Percentiles rank a stretch among this genome's conserved stretches.
phyloP scores from a whole-genome alignment of 306 rosid species.

The Sicyos edulis region DNA sequence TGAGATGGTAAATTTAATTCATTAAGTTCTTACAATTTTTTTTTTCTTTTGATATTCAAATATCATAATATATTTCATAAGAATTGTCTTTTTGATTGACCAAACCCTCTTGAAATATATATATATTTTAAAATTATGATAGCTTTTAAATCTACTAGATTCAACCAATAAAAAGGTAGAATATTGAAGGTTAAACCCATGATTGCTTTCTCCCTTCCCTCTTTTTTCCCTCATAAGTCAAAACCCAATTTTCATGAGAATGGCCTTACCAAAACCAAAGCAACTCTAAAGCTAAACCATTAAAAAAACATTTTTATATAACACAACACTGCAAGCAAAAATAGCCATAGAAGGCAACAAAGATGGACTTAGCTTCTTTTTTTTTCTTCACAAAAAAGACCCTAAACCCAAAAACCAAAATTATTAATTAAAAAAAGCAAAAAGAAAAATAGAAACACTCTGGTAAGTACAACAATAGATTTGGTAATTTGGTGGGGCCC shows the following conservation, averaged over 20 bases:
- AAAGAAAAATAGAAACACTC: background rate
- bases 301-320: constrained; percentile 9
- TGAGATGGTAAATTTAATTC: too few species aligned
- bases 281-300: constrained; percentile 6
- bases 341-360: background rate
- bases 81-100: too few species aligned
- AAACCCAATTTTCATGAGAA: constrained; percentile 19
- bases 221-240: background rate
- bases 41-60: too few species aligned
- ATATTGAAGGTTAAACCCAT: too few species aligned
- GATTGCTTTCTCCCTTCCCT: background rate
- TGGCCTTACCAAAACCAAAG: background rate
- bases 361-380: background rate
- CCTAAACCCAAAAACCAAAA: background rate
- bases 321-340: background rate
- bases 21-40: too few species aligned
- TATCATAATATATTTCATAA: too few species aligned
- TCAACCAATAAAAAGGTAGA: too few species aligned
- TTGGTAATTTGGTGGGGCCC: constrained; percentile 38
- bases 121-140: too few species aligned
- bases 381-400: background rate
- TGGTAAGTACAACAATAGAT: constrained; percentile 28
- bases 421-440: background rate
- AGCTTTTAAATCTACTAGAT: too few species aligned
- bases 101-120: too few species aligned